Base-by-base conservation (phyloP, 2,329 filamentous ascomycete species). In the Fonsecaea multimorphosa region DNA sequence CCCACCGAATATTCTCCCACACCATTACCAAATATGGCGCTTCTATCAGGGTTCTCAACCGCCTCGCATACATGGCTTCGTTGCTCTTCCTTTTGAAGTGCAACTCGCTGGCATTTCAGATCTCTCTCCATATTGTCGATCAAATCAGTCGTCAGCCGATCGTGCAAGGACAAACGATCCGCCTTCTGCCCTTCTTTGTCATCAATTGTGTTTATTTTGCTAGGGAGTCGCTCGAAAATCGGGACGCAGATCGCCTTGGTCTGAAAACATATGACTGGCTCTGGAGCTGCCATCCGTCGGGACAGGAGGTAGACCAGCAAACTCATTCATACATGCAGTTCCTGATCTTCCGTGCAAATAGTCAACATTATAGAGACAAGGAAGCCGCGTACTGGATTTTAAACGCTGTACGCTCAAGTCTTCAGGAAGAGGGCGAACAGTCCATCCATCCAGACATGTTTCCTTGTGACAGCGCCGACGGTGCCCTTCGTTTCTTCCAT, bases 51-150 rank as follows among this genome's bases (percentile, higher is more conserved):
- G 29, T 14, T 22, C 27, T 56, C 31, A 22, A 2, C 9, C 27
- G 53, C 19, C 31, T 56, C 53, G 27, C n/a, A 16, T 36, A 56
- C 12, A 36, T 56, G 53, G 53, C 53, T 12, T 22, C 31, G 31
- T 22, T 56, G 29, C 53, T 56, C 19, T 56, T 56, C 14, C 19
- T 14, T 6, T n/a, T 58, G 22, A 32, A 31, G 2, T 46, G 22
- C 36, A 24, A 29, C 8, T 6, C 16, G 24, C 24, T 31, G 24
- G 55, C 34, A 5, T 58, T 46, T 12, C 22, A 46, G 2, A n/a
- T 58, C 1, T 58, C 22, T 24, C 29, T 40, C 3, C 19, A 19
- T 36, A 58, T 58, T 40, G 31, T 40, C 40, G 38, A 36, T 40
- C 7, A 7, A 11, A 16, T 58, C 55, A 58, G 46, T 31, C n/a